Evolutionary conservation across 2,329 filamentous ascomycete species (phyloP).

Genomic region (Penicillium paneum): DNA sequence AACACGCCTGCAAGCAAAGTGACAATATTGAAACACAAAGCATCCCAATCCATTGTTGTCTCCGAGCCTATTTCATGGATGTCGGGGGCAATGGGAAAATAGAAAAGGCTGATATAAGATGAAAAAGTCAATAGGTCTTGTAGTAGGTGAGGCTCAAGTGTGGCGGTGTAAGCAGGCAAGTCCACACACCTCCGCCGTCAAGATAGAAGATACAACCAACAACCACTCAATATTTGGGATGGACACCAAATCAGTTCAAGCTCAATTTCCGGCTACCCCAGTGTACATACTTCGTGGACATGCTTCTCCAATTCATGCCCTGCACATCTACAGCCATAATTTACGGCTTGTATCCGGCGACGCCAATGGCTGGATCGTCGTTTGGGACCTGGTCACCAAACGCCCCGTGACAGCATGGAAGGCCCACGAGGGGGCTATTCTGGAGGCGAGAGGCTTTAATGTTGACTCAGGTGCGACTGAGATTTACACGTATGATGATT

Average conservation of each 20-base stretch:
- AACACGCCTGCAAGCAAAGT: conserved; percentile 46
- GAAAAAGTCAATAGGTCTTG: too few relatives aligned
- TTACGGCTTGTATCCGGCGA: conserved; percentile 79
- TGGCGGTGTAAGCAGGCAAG: conserved; percentile 11
- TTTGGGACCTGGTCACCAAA: conserved; percentile 82
- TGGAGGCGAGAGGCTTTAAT: conserved; percentile 68
- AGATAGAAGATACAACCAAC: background rate
- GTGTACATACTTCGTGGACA: conserved; percentile 81
- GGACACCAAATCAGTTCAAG: conserved; percentile 10
- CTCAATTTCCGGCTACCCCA: conserved; percentile 53
- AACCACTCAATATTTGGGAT: background rate
- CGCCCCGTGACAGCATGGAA: conserved; percentile 81
- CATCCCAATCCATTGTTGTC: conserved; percentile 24
- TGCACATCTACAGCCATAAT: conserved; percentile 70
- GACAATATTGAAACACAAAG: conserved; percentile 38
- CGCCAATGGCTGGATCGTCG: conserved; percentile 80
- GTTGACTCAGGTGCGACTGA: conserved; percentile 48
- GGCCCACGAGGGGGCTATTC: conserved; percentile 72
- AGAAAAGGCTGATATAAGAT: too few relatives aligned
- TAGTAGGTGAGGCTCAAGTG: background rate
- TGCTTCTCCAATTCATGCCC: conserved; percentile 71
- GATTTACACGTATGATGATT: conserved; percentile 71
- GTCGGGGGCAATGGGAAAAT: too few relatives aligned
- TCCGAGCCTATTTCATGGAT: too few relatives aligned
- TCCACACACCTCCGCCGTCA: background rate